A percentile compares a stretch with the other conserved stretches of the same genome.
These are phyloP conservation scores for Sphagnum magellanicum DNA, from an alignment of 228 moss, liverwort and hornwort species.

Conservation along the genomic window DNA sequence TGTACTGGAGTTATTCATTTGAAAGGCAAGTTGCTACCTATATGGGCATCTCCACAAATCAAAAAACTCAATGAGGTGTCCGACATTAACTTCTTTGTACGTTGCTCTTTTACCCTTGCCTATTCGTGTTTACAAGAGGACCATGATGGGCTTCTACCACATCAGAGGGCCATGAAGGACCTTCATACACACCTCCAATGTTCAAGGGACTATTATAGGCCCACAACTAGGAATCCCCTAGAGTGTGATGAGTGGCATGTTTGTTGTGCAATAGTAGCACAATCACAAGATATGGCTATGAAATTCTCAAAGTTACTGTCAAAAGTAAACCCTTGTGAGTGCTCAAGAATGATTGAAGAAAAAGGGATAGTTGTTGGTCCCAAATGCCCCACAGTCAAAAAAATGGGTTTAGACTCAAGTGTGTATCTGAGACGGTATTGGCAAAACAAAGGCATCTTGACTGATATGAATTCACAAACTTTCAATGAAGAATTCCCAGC, in stretches of 20 bases:
- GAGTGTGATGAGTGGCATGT: slow-evolving; percentile 2
- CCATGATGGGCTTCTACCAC: background rate
- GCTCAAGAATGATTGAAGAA: slow-evolving; percentile 1
- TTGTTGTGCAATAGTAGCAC: background rate
- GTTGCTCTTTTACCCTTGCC: background rate
- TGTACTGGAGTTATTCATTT: background rate
- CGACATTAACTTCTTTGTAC: background rate
- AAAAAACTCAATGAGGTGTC: background rate
- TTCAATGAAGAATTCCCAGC: background rate
- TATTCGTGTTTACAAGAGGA: background rate
- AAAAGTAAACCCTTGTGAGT: background rate
- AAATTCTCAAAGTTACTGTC: background rate
- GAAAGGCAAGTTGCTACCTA: background rate
- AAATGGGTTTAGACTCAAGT: background rate
- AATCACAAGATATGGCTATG: background rate
- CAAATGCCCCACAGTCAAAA: background rate
- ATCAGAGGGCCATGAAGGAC: background rate
- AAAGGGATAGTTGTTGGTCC: background rate
- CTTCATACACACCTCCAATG: background rate
- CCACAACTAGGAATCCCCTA: background rate
- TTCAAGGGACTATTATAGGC: background rate
- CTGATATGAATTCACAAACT: background rate
- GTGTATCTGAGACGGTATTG: background rate
- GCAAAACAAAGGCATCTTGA: background rate
- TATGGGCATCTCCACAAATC: background rate